Evolutionary conservation across 371 early-diverging fungal species (phyloP).

Genomic region (Rhizopus microsporus): DNA sequence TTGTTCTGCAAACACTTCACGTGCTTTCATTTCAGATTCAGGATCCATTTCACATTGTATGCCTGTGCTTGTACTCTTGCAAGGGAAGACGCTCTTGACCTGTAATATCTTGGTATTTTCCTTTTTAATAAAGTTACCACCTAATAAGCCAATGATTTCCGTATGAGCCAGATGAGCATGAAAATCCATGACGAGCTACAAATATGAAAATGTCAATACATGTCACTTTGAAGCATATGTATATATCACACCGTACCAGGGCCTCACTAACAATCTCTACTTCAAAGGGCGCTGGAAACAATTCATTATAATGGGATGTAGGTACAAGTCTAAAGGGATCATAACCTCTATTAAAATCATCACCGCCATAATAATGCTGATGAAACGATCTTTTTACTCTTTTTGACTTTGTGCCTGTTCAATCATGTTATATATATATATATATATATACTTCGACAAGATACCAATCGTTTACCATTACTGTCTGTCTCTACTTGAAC

Average conservation of each 20-base stretch:
- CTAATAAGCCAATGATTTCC: constrained; percentile 86
- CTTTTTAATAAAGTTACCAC: constrained; percentile 64
- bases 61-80: constrained; percentile 68
- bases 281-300: constrained; percentile 59
- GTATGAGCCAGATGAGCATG: constrained; percentile 83
- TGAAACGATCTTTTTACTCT: constrained; percentile 27
- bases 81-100: constrained; percentile 62
- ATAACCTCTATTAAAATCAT: constrained; percentile 50
- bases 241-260: constrained; percentile 45
- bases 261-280: constrained; percentile 63
- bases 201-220: background rate
- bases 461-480: background rate
- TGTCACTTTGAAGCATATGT: background rate
- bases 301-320: constrained; percentile 51
- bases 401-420: constrained; percentile 27
- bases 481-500: constrained; percentile 17
- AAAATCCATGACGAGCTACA: constrained; percentile 81
- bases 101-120: constrained; percentile 46
- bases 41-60: constrained; percentile 88
- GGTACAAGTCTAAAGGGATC: constrained; percentile 75
- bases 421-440: background rate
- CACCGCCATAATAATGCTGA: constrained; percentile 37
- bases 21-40: constrained; percentile 74
- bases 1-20: constrained; percentile 68
- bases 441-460: background rate